A percentile compares a stretch with the other conserved stretches of the same genome.
These are phyloP conservation scores for Plectosphaerella sp. DNA, from an alignment of 2,329 filamentous ascomycete species.

Conservation along the genomic window DNA sequence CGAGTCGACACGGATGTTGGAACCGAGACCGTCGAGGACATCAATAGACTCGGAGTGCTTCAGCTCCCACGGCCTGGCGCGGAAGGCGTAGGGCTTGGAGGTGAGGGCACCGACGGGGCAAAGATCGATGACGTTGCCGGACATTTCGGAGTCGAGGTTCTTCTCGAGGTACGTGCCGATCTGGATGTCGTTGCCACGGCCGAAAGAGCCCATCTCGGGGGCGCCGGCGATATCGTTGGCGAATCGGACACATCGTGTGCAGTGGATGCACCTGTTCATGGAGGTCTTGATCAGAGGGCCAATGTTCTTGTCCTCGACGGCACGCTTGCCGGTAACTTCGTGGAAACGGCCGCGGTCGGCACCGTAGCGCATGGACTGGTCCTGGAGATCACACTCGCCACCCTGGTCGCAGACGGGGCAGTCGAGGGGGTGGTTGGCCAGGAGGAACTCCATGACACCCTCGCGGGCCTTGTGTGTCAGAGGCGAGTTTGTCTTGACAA, in stretches of 20 bases:
- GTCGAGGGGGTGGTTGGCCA: conserved; percentile 94
- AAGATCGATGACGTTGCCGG: conserved; percentile 95
- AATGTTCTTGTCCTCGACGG: conserved; percentile 99
- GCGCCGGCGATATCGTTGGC: conserved; percentile 96
- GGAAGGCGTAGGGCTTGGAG: conserved; percentile 97
- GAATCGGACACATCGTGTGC: conserved; percentile 95
- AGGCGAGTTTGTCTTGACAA: conserved; percentile 96
- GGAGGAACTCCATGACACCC: conserved; percentile 97
- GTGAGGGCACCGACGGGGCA: conserved; percentile 96
- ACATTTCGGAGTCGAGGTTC: conserved; percentile 90
- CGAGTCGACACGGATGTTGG: conserved; percentile 90
- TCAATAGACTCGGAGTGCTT: conserved; percentile 96
- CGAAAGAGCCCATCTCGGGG: conserved; percentile 88
- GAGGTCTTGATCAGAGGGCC: conserved; percentile 97
- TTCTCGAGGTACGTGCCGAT: conserved; percentile 97
- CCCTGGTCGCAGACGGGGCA: conserved; percentile 98
- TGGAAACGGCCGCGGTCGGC: conserved; percentile 95
- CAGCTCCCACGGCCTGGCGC: conserved; percentile 92
- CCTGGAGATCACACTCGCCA: conserved; percentile 97
- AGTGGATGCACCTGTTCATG: conserved; percentile 99
- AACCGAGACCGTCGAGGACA: conserved; percentile 87
- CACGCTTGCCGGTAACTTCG: conserved; percentile 91
- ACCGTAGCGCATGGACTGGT: conserved; percentile 99
- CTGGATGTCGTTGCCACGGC: conserved; percentile 94
- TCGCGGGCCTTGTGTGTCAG: conserved; percentile 96